These are phyloP conservation scores for Penicillium sp. DNA, from an alignment of 2,329 filamentous ascomycete species.

Conservation along the genomic window DNA sequence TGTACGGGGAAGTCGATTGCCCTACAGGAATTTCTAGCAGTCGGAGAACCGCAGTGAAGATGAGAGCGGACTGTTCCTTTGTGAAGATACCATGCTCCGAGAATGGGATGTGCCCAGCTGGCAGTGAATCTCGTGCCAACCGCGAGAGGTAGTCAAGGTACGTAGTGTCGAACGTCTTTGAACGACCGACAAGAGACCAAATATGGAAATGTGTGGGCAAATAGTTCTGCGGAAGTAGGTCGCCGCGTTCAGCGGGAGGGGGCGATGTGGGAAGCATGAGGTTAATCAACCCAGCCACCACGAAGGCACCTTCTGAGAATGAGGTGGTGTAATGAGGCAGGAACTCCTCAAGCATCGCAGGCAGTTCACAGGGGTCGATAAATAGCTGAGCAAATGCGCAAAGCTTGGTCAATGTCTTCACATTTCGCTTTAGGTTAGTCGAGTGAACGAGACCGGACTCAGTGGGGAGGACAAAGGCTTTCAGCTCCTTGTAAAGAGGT, in stretches of 20 bases:
- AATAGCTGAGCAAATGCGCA: constrained; percentile 88
- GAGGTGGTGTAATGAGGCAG: constrained; percentile 90
- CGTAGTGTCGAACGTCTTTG: constrained; percentile 79
- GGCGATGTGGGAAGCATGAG: constrained; percentile 83
- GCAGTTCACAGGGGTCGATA: constrained; percentile 84
- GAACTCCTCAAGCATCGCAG: constrained; percentile 76
- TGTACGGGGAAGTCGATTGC: constrained; percentile 91
- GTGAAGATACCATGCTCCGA: constrained; percentile 88
- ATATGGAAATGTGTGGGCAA: constrained; percentile 94
- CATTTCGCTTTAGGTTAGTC: constrained; percentile 63
- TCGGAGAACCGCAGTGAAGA: constrained; percentile 88
- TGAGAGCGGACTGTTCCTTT: constrained; percentile 82
- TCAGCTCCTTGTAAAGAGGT: constrained; percentile 89
- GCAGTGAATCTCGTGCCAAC: constrained; percentile 78
- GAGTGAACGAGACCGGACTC: constrained; percentile 69
- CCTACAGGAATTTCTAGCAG: constrained; percentile 94
- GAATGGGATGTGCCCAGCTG: constrained; percentile 74
- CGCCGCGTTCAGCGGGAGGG: constrained; percentile 63
- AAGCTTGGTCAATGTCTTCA: constrained; percentile 78
- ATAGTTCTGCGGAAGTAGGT: constrained; percentile 85
- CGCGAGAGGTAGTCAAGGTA: constrained; percentile 90
- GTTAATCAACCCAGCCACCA: constrained; percentile 86
- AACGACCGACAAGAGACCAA: constrained; percentile 90
- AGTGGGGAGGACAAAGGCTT: constrained; percentile 81
- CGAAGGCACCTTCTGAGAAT: constrained; percentile 86